A percentile compares a stretch with the other conserved stretches of the same genome.
Conservation (phyloP, 2,329 filamentous ascomycete species). For the Cytospora paraplurivora region DNA sequence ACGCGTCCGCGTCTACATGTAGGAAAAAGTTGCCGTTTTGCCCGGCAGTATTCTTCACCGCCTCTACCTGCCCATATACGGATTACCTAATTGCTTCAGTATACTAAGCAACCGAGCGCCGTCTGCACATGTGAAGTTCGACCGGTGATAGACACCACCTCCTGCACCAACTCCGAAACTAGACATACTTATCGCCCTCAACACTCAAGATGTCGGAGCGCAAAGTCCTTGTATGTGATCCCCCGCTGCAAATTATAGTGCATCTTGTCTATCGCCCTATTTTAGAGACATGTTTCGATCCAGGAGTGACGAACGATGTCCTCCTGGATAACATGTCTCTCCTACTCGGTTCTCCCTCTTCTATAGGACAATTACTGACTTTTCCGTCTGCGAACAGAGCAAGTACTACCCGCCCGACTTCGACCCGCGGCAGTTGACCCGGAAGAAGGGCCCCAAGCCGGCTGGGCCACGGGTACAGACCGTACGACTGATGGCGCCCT, state of each 20-base stretch:
- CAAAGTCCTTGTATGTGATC: constrained; percentile 64
- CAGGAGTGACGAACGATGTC: too few species aligned
- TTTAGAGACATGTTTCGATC: too few species aligned
- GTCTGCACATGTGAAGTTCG: too few species aligned
- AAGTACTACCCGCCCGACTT: constrained; percentile 78
- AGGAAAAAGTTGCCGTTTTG: constrained; percentile 21
- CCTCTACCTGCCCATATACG: background rate
- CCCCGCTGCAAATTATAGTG: too few species aligned
- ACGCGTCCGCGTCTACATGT: constrained; percentile 5
- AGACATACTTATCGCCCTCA: background rate
- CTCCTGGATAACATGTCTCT: too few species aligned
- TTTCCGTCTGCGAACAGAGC: constrained; percentile 30
- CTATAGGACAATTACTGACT: too few species aligned
- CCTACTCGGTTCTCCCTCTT: too few species aligned
- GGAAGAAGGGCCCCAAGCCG: constrained; percentile 68
- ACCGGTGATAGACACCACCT: too few species aligned
- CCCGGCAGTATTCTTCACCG: constrained; percentile 21
- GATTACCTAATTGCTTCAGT: constrained; percentile 3
- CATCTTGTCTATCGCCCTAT: too few species aligned
- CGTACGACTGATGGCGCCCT: constrained; percentile 88
- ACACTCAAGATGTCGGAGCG: constrained; percentile 71
- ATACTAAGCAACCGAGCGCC: background rate
- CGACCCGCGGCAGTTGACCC: constrained; percentile 79
- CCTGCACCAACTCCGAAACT: background rate
- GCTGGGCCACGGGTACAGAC: constrained; percentile 80